Evolutionary conservation across 2,329 filamentous ascomycete species (phyloP), one percentile per base, ranked within the genome.

Genomic region (Aureobasidium sp.): DNA sequence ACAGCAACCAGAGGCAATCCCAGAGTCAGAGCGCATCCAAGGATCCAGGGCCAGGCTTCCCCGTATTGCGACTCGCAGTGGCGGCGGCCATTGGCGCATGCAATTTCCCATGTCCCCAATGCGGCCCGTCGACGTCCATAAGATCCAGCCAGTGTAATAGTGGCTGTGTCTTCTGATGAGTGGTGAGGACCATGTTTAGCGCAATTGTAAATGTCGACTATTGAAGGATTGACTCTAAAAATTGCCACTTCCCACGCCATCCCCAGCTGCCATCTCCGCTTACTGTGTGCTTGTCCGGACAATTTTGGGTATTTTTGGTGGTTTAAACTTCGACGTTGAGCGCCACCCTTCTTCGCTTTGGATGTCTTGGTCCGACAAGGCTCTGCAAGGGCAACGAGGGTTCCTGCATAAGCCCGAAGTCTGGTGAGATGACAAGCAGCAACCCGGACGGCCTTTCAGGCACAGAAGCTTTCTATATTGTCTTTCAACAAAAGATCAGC

Each of bases 61-160:
- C 45, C 45, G 34, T 49, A 30, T 24, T 10, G 17, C 16, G 45
- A 30, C 14, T 35, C 21, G 25, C 12, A 30, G 48, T 51, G 35
- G 48, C 48, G 37, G 22, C 35, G 25, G 19, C 35, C 37, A 41
- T 40, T 7, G 22, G 35, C 35, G 22, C n/a, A 34, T 41, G 35
- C 48, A 51, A 51, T 51, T 37, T 51, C 48, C 48, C 48, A 51
- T 19, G 10, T n/a, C 37, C 48, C 48, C 35, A 51, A 51, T 41
- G 35, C 48, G 37, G 37, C 25, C 37, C 48, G 34, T 24, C 24
- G 45, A 38, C 34, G 30, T 16, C 39, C 45, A 34, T 39, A 50
- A n/a, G n/a, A n/a, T 50, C 35, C 30, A 35, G 35, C 30, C 32
- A 48, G 21, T 21, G n/a, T n/a, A n/a, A n/a, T 30, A 25, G 44